Percentiles rank a stretch among this genome's conserved stretches.
phyloP scores from a whole-genome alignment of 2,329 filamentous ascomycete species.

The Madurella fahalii region DNA sequence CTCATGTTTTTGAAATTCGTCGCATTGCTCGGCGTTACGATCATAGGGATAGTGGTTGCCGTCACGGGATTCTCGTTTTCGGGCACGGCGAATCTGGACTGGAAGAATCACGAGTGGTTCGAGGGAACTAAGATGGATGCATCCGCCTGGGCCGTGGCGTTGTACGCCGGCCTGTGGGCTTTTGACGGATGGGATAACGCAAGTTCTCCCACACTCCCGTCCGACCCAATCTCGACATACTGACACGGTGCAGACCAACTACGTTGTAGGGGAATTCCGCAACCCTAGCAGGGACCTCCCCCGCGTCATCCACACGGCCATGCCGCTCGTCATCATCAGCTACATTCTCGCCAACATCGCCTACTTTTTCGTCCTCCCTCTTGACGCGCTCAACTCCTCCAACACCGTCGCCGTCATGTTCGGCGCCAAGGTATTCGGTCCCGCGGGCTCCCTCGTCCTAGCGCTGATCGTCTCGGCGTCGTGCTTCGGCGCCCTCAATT shows the following conservation, averaged over 20 bases:
- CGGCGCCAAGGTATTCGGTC: constrained; percentile 83
- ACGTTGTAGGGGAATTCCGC: constrained; percentile 94
- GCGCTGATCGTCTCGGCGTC: constrained; percentile 86
- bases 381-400: constrained; percentile 72
- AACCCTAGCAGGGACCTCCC: constrained; percentile 87
- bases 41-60: constrained; percentile 86
- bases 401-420: constrained; percentile 98
- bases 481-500: constrained; percentile 93
- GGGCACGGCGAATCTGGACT: constrained; percentile 72
- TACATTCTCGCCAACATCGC: constrained; percentile 89
- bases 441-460: constrained; percentile 74
- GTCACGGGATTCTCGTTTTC: constrained; percentile 76
- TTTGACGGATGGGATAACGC: constrained; percentile 99
- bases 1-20: constrained; percentile 98
- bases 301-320: constrained; percentile 90
- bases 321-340: constrained; percentile 85
- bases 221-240: neutral
- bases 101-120: constrained; percentile 88
- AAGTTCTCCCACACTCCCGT: constrained; percentile 36
- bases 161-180: constrained; percentile 95
- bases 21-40: constrained; percentile 78
- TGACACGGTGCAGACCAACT: constrained; percentile 69
- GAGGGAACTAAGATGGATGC: constrained; percentile 74
- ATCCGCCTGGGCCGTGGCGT: constrained; percentile 85
- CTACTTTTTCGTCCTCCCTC: constrained; percentile 90